phyloP scores from a whole-genome alignment of 805 yeast species.

The Candida yuanshanica region DNA sequence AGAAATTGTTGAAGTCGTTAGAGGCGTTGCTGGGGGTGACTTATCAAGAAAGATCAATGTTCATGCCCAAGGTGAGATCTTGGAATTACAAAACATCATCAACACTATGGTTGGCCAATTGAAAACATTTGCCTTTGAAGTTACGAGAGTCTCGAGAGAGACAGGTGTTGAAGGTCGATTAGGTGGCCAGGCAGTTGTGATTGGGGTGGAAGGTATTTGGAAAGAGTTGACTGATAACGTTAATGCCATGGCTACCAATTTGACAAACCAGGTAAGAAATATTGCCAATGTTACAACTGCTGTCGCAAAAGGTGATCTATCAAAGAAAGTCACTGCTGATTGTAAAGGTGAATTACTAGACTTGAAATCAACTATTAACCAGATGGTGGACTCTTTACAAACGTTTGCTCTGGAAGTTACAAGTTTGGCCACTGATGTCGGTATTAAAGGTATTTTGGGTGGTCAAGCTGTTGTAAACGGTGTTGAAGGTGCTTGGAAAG shows the following conservation, averaged over 20 bases:
- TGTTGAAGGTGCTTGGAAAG: slow-evolving; percentile 90
- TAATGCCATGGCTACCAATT: slow-evolving; percentile 86
- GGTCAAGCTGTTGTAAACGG: slow-evolving; percentile 88
- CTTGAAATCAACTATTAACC: slow-evolving; percentile 77
- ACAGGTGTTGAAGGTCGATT: slow-evolving; percentile 89
- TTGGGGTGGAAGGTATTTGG: slow-evolving; percentile 88
- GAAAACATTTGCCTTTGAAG: slow-evolving; percentile 83
- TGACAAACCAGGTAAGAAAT: slow-evolving; percentile 86
- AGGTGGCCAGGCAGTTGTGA: slow-evolving; percentile 87
- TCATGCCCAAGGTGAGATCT: slow-evolving; percentile 87
- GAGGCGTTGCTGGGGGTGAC: slow-evolving; percentile 87
- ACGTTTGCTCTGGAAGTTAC: slow-evolving; percentile 86
- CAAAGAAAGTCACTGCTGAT: slow-evolving; percentile 80
- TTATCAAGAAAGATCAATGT: slow-evolving; percentile 78
- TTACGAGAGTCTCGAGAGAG: slow-evolving; percentile 83
- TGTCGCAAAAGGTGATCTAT: slow-evolving; percentile 85
- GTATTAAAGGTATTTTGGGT: slow-evolving; percentile 87
- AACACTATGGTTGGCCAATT: slow-evolving; percentile 88
- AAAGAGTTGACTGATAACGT: slow-evolving; percentile 86
- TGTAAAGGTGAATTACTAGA: slow-evolving; percentile 89
- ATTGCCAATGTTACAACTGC: slow-evolving; percentile 84
- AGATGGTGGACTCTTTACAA: slow-evolving; percentile 88
- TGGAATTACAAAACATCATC: slow-evolving; percentile 79
- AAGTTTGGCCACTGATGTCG: slow-evolving; percentile 88
- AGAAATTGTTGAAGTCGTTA: slow-evolving; percentile 84